phyloP scores from a whole-genome alignment of 805 yeast species.

The Ogataea haglerorum region DNA sequence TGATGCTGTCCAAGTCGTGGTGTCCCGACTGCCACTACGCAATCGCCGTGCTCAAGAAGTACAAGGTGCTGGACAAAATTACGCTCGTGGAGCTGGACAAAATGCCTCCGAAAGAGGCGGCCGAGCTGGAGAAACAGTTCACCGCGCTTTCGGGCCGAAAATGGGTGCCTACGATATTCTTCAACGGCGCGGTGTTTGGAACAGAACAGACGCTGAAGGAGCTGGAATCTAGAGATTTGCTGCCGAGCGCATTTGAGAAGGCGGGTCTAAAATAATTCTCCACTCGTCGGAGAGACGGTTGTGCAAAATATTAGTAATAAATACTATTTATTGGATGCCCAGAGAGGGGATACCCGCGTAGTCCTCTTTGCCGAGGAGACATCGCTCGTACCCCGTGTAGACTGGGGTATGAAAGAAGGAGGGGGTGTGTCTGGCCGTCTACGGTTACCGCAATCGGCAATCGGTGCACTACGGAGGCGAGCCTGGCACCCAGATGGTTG shows the following conservation, averaged over 20 bases:
- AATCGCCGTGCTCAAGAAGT: constrained; percentile 50
- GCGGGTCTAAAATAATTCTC: constrained; percentile 25
- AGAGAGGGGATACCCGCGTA: no score
- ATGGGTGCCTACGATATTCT: constrained; percentile 69
- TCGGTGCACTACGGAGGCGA: not conserved
- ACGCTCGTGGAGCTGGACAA: constrained; percentile 61
- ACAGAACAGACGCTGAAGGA: constrained; percentile 47
- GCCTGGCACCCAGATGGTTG: not conserved
- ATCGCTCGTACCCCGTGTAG: not conserved
- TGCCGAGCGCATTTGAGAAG: constrained; percentile 34
- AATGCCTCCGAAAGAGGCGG: constrained; percentile 47
- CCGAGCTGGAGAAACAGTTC: constrained; percentile 51
- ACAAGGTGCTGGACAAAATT: constrained; percentile 47
- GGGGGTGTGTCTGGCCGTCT: constrained; percentile 3
- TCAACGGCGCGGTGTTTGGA: constrained; percentile 57
- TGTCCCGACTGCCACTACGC: constrained; percentile 77
- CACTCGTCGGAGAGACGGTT: not conserved
- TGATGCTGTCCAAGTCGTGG: constrained; percentile 70
- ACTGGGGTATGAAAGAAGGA: not conserved
- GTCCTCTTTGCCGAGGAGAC: not conserved
- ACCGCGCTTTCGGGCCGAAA: constrained; percentile 54
- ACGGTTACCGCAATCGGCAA: not conserved
- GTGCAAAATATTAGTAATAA: not conserved
- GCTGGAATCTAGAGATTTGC: constrained; percentile 35
- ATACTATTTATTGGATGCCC: not conserved